Evolutionary conservation across 2,329 filamentous ascomycete species (phyloP), one percentile per base, ranked within the genome.

Genomic region (Aspergillus fischeri): DNA sequence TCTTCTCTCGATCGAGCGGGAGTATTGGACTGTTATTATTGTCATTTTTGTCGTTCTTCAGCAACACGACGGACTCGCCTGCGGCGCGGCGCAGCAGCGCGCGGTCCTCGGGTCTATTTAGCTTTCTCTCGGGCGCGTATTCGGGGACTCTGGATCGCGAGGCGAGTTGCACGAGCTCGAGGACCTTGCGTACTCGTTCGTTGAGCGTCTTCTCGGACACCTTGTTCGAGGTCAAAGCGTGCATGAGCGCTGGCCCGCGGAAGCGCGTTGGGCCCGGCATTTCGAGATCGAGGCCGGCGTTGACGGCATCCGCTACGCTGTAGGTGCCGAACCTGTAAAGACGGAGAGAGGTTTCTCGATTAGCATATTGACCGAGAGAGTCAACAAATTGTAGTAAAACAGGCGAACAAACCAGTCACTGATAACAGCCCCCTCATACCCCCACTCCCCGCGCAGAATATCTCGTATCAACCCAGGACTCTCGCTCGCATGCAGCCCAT

Each of bases 61-160:
- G 75, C 11, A 92, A 78, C 1, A 91, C 88, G 8, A 90, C 85
- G 4, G 85, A 85, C 67, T 91, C 87, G 4, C 84, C 82, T 20
- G 86, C 87, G 25, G 89, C 80, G 54, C 81, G 79, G n/a, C 89
- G 81, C 21, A 91, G 81, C 49, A 91, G 76, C 14, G 80, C 81
- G 3, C 85, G 81, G 42, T 85, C 85, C 69, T 88, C 82, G 0
- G 82, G 79, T 0, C 83, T 87, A 66, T 91, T 78, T 6, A 79
- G 75, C 0, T 75, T 79, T 50, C 72, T 75, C 68, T 87, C 84
- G 0, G 79, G 75, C 0, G 81, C 83, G 21, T 80, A 75, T 65
- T 86, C 82, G 3, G 79, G 75, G 20, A 87, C 78, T 0, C 80
- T 80, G 3, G 82, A 76, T 2, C 78, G 78, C 6, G 80, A 78